phyloP scores from a whole-genome alignment of 169 alveolate species.

The Cystoisospora suis region DNA sequence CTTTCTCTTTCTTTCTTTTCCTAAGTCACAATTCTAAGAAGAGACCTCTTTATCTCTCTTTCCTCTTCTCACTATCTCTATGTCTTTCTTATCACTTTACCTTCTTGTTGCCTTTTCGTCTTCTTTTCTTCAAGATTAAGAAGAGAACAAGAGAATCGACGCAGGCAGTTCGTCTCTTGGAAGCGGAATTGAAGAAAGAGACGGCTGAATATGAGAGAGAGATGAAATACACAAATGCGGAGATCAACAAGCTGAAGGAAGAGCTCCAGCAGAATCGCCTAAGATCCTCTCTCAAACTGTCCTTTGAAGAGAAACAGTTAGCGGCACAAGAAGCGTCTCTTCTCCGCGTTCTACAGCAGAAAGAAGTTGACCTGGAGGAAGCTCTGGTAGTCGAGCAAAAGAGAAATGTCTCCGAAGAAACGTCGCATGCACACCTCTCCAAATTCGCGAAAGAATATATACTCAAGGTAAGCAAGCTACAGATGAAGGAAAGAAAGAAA shows the following conservation, averaged over 20 bases:
- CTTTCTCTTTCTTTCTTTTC: too few species aligned
- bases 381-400: not conserved
- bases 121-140: not conserved
- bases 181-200: conserved; percentile 32
- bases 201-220: conserved; percentile 18
- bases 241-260: not conserved
- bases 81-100: too few species aligned
- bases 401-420: not conserved
- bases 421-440: not conserved
- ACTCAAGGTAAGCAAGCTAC: not conserved
- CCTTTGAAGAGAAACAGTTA: conserved; percentile 4
- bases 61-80: too few species aligned
- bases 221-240: not conserved
- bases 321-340: conserved; percentile 15
- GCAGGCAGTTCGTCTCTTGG: conserved; percentile 40
- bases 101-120: too few species aligned
- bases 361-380: not conserved
- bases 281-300: not conserved
- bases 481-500: not conserved
- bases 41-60: too few species aligned
- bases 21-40: too few species aligned
- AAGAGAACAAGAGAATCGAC: conserved; percentile 13
- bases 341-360: not conserved
- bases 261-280: conserved; percentile 34
- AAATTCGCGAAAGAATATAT: not conserved